These are phyloP conservation scores for Saturnispora diversa DNA, from an alignment of 805 yeast genomes.

Conservation along the genomic window DNA sequence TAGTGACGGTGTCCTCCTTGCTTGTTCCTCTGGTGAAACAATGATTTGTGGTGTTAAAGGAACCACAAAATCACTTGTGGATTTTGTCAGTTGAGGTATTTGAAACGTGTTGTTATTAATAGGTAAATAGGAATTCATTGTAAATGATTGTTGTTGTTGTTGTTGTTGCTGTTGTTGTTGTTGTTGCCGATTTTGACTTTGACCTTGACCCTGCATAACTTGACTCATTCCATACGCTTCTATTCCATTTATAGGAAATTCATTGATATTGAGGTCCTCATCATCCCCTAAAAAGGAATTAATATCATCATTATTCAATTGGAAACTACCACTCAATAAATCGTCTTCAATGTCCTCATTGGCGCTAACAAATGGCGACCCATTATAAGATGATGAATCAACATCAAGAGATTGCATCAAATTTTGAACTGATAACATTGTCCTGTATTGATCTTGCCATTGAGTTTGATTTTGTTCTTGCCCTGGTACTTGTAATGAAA, in stretches of 20 bases:
- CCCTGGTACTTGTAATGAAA: too few relatives aligned
- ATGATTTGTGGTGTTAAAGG: conserved; percentile 7
- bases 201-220: too few relatives aligned
- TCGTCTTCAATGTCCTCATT: conserved; percentile 6
- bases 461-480: neutral
- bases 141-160: neutral
- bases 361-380: conserved; percentile 7
- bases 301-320: neutral
- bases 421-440: conserved; percentile 1
- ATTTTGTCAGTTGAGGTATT: conserved; percentile 3
- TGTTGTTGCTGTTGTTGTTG: neutral
- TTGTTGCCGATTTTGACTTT: neutral
- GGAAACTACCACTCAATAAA: neutral
- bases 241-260: neutral
- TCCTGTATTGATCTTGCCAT: neutral
- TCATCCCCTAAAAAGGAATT: conserved; percentile 8
- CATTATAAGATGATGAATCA: conserved; percentile 3
- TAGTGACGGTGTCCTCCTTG: conserved; percentile 6
- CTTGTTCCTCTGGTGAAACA: conserved; percentile 8
- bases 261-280: neutral
- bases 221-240: too few relatives aligned
- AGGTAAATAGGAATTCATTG: neutral
- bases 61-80: conserved; percentile 3
- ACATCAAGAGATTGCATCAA: neutral
- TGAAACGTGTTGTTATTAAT: too few relatives aligned